These are phyloP conservation scores for Galeopsis tetrahit DNA, from an alignment of 257 asterid species.

Conservation along the genomic window DNA sequence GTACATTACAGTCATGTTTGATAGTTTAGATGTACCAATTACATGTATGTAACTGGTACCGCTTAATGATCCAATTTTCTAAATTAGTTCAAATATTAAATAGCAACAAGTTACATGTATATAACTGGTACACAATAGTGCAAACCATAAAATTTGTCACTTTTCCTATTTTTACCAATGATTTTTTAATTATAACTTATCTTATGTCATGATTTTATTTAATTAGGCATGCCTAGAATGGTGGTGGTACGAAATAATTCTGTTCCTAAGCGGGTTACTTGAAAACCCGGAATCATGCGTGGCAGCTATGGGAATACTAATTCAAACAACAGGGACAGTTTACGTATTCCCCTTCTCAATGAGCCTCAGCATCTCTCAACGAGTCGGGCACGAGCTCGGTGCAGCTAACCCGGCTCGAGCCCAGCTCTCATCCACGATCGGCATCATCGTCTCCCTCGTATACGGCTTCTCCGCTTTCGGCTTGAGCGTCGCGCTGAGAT, in stretches of 20 bases:
- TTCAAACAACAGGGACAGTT: constrained; percentile 67
- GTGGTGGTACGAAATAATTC: constrained; percentile 89
- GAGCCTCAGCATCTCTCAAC: constrained; percentile 66
- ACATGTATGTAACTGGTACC: too few relatives aligned
- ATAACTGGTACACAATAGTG: too few relatives aligned
- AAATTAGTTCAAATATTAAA: too few relatives aligned
- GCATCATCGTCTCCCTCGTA: constrained; percentile 40
- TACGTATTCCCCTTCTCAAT: constrained; percentile 70
- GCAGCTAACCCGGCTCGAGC: constrained; percentile 64
- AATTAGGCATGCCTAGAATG: constrained; percentile 63
- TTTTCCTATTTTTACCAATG: too few relatives aligned
- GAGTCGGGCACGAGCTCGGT: constrained; percentile 81
- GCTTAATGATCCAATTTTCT: too few relatives aligned
- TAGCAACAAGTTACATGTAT: too few relatives aligned
- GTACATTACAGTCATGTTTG: too few relatives aligned
- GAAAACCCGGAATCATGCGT: constrained; percentile 65
- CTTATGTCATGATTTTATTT: too few relatives aligned
- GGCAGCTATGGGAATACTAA: constrained; percentile 84
- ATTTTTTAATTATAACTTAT: too few relatives aligned
- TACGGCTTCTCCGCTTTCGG: constrained; percentile 63
- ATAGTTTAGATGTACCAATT: too few relatives aligned
- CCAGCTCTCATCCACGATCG: constrained; percentile 53
- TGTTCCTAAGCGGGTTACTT: constrained; percentile 66
- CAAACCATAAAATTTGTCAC: too few relatives aligned
- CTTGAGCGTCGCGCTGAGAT: constrained; percentile 45